Conservation (phyloP, 2,329 filamentous ascomycete species). For the Nectriaceae sp. region DNA sequence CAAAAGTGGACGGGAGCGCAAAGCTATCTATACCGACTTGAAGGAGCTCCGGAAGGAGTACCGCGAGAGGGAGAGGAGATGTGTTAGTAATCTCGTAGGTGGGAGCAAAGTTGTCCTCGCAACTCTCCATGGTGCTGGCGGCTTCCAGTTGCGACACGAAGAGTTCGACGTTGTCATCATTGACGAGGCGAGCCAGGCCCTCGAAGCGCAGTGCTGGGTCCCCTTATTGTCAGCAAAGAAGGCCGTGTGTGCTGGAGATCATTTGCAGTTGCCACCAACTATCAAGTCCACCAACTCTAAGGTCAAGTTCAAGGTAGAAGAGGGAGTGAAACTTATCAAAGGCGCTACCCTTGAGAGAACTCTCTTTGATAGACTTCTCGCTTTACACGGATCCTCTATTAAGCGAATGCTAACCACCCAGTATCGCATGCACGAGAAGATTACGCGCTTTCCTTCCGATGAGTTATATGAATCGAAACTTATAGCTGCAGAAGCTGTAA, state of each 20-base stretch:
- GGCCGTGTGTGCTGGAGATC: conserved; percentile 89
- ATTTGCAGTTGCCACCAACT: conserved; percentile 90
- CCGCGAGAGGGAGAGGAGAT: conserved; percentile 78
- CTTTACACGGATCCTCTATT: conserved; percentile 77
- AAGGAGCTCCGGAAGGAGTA: conserved; percentile 87
- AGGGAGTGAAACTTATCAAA: conserved; percentile 43
- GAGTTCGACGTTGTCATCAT: conserved; percentile 93
- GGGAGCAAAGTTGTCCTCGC: conserved; percentile 87
- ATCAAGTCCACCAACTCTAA: conserved; percentile 76
- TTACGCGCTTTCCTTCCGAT: conserved; percentile 92
- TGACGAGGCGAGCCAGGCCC: conserved; percentile 92
- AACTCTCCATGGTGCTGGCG: conserved; percentile 89
- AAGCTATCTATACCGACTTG: conserved; percentile 81
- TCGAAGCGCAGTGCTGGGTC: conserved; percentile 98
- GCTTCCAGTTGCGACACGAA: conserved; percentile 76
- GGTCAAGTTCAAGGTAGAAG: conserved; percentile 40
- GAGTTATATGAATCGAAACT: conserved; percentile 84
- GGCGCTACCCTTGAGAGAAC: conserved; percentile 78
- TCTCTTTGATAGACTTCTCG: conserved; percentile 85
- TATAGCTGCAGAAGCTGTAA: conserved; percentile 78
- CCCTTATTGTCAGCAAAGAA: conserved; percentile 79
- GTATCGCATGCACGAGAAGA: conserved; percentile 95
- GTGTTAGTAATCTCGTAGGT: conserved; percentile 73
- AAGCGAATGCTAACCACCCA: conserved; percentile 96
- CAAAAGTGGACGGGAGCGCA: conserved; percentile 74